Percentiles rank a stretch among this genome's conserved stretches.
Conservation (phyloP, 257 asterid genomes). For the Gentiana macrophylla region DNA sequence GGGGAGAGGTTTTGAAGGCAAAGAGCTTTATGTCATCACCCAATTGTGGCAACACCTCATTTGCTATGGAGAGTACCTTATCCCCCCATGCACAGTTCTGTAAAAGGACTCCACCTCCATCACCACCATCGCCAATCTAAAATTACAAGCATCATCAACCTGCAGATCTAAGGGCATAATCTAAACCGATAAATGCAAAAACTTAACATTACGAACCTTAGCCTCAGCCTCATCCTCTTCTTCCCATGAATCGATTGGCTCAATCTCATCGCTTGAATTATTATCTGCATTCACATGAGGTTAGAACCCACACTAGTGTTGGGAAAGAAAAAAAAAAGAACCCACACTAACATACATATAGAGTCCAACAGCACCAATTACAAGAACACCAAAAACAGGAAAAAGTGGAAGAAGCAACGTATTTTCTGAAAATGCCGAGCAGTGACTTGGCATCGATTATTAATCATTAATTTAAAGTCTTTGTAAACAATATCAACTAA, state of each 20-base stretch:
- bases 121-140: slow-evolving; percentile 90
- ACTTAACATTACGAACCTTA: slow-evolving; percentile 28
- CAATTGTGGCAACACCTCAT: slow-evolving; percentile 37
- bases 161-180: neutral
- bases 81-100: slow-evolving; percentile 76
- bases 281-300: slow-evolving; percentile 21
- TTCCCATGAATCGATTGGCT: slow-evolving; percentile 86
- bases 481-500: too few species aligned
- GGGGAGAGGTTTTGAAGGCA: slow-evolving; percentile 72
- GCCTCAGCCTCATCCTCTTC: slow-evolving; percentile 81
- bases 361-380: neutral
- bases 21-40: slow-evolving; percentile 61
- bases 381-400: neutral
- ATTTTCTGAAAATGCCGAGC: neutral
- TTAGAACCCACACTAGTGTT: neutral
- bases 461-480: too few species aligned
- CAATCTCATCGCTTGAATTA: slow-evolving; percentile 37
- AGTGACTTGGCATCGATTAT: neutral
- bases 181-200: slow-evolving; percentile 1
- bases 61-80: slow-evolving; percentile 50
- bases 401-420: neutral
- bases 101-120: slow-evolving; percentile 83
- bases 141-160: slow-evolving; percentile 4
- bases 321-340: neutral
- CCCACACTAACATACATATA: too few species aligned